A percentile compares a stretch with the other conserved stretches of the same genome.
These are phyloP conservation scores for Vitellaria paradoxa DNA, from an alignment of 179 eudicot genomes.

Conservation along the genomic window DNA sequence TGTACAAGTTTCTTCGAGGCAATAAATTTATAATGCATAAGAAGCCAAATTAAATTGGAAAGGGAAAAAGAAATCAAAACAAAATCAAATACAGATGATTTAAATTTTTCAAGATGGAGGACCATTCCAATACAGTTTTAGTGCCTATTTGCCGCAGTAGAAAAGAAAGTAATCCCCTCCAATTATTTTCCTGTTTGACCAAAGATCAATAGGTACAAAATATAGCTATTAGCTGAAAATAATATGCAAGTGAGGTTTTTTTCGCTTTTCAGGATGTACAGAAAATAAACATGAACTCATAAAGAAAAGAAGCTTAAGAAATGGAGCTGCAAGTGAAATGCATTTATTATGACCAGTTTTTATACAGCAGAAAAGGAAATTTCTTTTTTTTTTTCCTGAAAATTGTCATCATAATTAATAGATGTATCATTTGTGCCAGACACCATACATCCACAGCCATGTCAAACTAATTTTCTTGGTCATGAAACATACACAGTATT, in stretches of 20 bases:
- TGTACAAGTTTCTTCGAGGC: background rate
- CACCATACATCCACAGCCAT: background rate
- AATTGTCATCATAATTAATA: no score
- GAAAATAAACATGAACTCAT: no score
- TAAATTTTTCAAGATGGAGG: background rate
- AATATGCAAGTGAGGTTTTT: conserved; percentile 8
- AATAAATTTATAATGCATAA: background rate
- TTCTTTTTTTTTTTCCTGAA: no score
- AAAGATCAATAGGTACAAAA: no score
- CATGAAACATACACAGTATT: background rate
- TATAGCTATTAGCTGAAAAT: background rate
- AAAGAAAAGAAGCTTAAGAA: background rate
- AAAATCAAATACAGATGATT: no score
- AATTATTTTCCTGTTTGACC: background rate
- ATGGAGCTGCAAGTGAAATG: background rate
- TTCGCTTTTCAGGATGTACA: no score
- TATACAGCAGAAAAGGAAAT: no score
- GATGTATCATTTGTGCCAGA: background rate
- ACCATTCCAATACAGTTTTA: no score
- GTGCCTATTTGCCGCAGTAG: background rate
- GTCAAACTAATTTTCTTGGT: background rate
- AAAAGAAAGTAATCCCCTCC: background rate
- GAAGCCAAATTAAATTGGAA: background rate
- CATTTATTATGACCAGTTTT: no score
- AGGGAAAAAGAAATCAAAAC: background rate